phyloP scores from a whole-genome alignment of 768 basidiomycete species.

The Hygrocybe punicea region DNA sequence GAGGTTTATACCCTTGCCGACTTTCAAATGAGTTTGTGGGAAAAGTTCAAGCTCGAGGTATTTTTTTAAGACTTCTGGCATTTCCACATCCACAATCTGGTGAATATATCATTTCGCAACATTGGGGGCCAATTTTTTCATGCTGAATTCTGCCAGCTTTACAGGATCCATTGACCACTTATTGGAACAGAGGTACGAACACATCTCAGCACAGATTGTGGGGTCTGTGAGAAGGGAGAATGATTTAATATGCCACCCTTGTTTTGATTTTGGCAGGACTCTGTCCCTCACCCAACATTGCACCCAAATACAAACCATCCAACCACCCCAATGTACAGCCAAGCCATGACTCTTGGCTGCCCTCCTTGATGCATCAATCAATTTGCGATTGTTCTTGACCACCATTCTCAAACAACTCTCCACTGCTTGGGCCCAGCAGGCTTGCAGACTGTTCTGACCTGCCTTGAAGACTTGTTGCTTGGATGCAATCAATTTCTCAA shows the following conservation, averaged over 20 bases:
- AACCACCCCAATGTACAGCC: conserved; percentile 28
- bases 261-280: conserved; percentile 23
- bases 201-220: conserved; percentile 24
- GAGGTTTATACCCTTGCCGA: conserved; percentile 28
- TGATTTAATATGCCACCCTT: conserved; percentile 26
- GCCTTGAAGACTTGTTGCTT: conserved; percentile 23
- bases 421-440: conserved; percentile 24
- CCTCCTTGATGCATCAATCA: conserved; percentile 23
- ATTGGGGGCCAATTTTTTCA: conserved; percentile 24
- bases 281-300: conserved; percentile 21
- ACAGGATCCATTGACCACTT: conserved; percentile 37
- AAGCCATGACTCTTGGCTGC: conserved; percentile 34
- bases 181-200: conserved; percentile 29
- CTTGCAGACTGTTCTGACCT: conserved; percentile 29
- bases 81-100: conserved; percentile 28
- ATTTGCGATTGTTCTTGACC: conserved; percentile 20
- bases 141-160: conserved; percentile 28
- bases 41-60: conserved; percentile 36
- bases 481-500: conserved; percentile 24
- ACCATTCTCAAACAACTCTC: conserved; percentile 30
- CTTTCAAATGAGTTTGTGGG: conserved; percentile 28
- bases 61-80: conserved; percentile 32
- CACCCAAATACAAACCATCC: conserved; percentile 25
- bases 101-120: conserved; percentile 29
- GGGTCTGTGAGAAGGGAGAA: conserved; percentile 30